Evolutionary conservation across 208 protist genomes (phyloP), one percentile per base, ranked within the genome.

Genomic region (Acanthamoeba royreba): DNA sequence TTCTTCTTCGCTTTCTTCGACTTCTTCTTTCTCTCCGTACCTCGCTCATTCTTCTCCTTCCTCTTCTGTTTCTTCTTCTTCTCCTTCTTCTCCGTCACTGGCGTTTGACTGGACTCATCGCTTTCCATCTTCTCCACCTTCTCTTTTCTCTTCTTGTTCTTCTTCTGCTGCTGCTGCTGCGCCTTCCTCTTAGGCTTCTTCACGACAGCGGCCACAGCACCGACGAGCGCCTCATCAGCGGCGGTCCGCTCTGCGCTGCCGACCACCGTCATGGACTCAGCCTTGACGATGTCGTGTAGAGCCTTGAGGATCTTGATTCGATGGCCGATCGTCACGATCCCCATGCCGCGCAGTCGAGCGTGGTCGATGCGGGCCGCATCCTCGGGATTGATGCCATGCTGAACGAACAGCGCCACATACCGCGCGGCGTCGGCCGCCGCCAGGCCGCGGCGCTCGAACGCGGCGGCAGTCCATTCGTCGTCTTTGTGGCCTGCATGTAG

Each of bases 291-390:
- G 49, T 90, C 83, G 83, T 47, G 25, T 15, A 90, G 49, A 25
- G 49, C 49, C 49, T 90, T 90, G 31, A 90, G 28, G 5, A 90
- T 66, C 28, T 90, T 90, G 83, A 90, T 90, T 61, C 83, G 28
- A 31, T 90, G 83, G 4, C 83, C 83, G 0, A 90, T 31, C 35
- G 45, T 5, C 5, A 47, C 31, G 49, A 90, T 66, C 7, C 83
- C 83, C 83, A 90, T 90, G 11, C 66, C 83, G 0, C 17, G 35
- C 4, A 90, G 49, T 13, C 58, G 83, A 22, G 28, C 83, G 40
- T 90, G 83, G 28, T 38, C 40, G 17, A 90, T n/a, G 31, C 53
- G 13, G 22, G n/a, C 49, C 38, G 33, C 25, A 35, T 90, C 83
- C 38, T 90, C 83, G 2, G 19, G 45, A 13, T 72, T 42, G 31